Percentiles rank a stretch among this genome's conserved stretches.
Evolutionary conservation across 2,329 filamentous ascomycete genomes (phyloP).

Genomic region (Ophiostoma pallidulum): DNA sequence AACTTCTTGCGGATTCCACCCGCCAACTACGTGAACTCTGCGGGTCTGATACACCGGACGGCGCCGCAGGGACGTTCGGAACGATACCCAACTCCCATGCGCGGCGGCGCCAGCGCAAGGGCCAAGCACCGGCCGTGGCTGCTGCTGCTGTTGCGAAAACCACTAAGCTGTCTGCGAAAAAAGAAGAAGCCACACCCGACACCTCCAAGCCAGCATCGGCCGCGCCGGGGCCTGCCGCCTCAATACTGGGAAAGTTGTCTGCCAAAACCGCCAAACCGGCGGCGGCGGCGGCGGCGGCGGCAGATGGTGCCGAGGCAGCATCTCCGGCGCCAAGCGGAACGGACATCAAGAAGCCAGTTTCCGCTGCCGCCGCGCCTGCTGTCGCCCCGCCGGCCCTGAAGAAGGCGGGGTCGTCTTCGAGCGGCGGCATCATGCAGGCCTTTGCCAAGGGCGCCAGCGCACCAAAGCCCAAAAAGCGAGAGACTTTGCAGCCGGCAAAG

Average conservation of each 20-base stretch:
- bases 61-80: conserved; percentile 55
- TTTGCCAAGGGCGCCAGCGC: conserved; percentile 57
- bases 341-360: conserved; percentile 31
- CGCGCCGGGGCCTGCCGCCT: too few relatives aligned
- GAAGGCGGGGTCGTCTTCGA: conserved; percentile 40
- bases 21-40: conserved; percentile 50
- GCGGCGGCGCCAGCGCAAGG: conserved; percentile 38
- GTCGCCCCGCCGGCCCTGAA: conserved; percentile 28
- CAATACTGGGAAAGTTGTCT: too few relatives aligned
- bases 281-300: too few relatives aligned
- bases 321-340: conserved; percentile 27
- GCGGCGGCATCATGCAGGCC: conserved; percentile 56
- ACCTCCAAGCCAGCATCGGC: conserved; percentile 16
- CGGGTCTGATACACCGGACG: conserved; percentile 48
- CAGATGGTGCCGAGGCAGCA: conserved; percentile 20
- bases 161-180: neutral
- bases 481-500: conserved; percentile 26
- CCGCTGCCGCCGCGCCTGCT: neutral
- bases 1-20: conserved; percentile 60
- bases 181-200: too few relatives aligned
- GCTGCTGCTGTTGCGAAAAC: neutral
- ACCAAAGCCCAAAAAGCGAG: conserved; percentile 40
- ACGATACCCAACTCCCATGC: conserved; percentile 65
- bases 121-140: conserved; percentile 6
- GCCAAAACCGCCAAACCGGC: conserved; percentile 26